These are phyloP conservation scores for Beauveria rudraprayagi DNA, from an alignment of 2,329 filamentous ascomycete genomes.

Conservation along the genomic window DNA sequence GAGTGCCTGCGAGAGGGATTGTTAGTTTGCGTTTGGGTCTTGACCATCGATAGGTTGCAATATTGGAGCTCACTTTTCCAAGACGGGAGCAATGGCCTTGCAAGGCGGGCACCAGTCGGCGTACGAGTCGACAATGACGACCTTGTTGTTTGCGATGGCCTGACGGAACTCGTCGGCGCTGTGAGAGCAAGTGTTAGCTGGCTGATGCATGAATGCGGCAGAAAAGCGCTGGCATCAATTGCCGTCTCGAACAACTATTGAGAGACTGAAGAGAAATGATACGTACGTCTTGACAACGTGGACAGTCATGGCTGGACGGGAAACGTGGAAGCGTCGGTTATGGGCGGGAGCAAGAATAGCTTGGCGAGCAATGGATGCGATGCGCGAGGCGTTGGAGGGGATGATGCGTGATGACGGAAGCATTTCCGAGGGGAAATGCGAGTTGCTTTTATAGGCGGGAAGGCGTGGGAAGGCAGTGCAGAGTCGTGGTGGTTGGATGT, in stretches of 20 bases:
- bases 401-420: neutral
- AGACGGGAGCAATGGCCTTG: conserved; percentile 75
- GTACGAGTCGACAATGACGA: conserved; percentile 79
- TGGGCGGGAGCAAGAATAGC: neutral
- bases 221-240: neutral
- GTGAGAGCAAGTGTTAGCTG: neutral
- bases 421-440: neutral
- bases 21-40: neutral
- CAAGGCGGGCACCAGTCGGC: conserved; percentile 92
- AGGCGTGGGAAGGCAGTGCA: neutral
- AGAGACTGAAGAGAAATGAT: neutral
- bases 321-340: conserved; percentile 10
- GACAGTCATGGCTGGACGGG: conserved; percentile 12
- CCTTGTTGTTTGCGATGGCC: conserved; percentile 32
- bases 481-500: neutral
- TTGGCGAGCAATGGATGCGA: conserved; percentile 8
- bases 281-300: conserved; percentile 11
- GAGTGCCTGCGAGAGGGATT: conserved; percentile 16
- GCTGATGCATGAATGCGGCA: neutral
- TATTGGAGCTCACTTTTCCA: conserved; percentile 32
- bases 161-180: conserved; percentile 11
- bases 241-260: neutral
- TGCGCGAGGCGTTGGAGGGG: conserved; percentile 3
- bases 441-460: neutral
- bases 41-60: neutral